A percentile compares a stretch with the other conserved stretches of the same genome.
Evolutionary conservation across 106 monocot genomes (phyloP).

Genomic region (Apostasia shenzhenica): DNA sequence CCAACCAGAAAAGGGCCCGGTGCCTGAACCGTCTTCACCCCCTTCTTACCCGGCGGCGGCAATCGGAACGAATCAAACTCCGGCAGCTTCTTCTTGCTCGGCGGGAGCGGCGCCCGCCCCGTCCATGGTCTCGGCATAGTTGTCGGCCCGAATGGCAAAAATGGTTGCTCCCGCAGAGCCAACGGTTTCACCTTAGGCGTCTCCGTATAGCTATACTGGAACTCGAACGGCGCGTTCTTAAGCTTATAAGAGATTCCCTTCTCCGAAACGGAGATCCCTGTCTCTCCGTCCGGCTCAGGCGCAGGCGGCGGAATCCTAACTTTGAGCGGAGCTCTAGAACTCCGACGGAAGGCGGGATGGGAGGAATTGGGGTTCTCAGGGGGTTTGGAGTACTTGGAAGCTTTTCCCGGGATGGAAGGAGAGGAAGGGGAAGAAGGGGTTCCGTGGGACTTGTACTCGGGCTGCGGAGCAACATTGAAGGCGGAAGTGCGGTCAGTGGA

Average conservation of each 20-base stretch:
- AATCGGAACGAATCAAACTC: constrained; percentile 86
- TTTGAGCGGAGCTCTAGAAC: background rate
- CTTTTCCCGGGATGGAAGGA: constrained; percentile 57
- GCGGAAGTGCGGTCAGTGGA: constrained; percentile 2
- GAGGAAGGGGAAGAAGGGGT: constrained; percentile 60
- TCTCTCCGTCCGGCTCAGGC: constrained; percentile 16
- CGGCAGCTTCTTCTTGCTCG: constrained; percentile 81
- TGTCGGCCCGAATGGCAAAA: constrained; percentile 77
- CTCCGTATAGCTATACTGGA: constrained; percentile 97
- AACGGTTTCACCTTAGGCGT: constrained; percentile 83
- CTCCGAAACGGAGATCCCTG: constrained; percentile 45
- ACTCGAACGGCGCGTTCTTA: constrained; percentile 77
- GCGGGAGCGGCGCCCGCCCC: constrained; percentile 60
- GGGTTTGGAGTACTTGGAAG: constrained; percentile 74
- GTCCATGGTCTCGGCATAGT: constrained; percentile 93
- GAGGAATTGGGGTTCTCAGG: constrained; percentile 6
- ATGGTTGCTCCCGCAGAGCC: constrained; percentile 75
- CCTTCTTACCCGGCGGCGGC: constrained; percentile 88
- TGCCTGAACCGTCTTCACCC: constrained; percentile 88
- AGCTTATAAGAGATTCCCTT: constrained; percentile 65
- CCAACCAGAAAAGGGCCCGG: constrained; percentile 76
- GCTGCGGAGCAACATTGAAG: constrained; percentile 21
- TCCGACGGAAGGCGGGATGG: constrained; percentile 67
- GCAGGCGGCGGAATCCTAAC: background rate
- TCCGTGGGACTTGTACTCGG: constrained; percentile 33